phyloP scores from a whole-genome alignment of 1,284 basidiomycete species.

The Naganishia albida region DNA sequence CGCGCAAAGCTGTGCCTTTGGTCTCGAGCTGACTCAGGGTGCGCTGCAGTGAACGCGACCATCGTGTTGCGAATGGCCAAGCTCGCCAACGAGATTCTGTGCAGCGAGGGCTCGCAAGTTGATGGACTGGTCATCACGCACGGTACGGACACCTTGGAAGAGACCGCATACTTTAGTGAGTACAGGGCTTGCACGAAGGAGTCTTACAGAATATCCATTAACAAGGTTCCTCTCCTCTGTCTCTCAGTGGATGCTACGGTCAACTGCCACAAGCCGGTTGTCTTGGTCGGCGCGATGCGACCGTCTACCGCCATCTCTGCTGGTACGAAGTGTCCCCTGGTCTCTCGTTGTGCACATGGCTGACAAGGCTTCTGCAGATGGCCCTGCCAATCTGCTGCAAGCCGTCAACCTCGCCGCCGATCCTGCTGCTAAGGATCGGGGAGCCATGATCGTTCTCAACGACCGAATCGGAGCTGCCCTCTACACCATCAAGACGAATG shows the following conservation, averaged over 20 bases:
- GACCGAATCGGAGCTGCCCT: slow-evolving; percentile 45
- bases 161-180: slow-evolving; percentile 41
- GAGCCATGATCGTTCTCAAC: slow-evolving; percentile 45
- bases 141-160: slow-evolving; percentile 48
- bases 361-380: slow-evolving; percentile 33
- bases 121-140: slow-evolving; percentile 39
- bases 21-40: background rate
- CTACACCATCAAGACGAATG: slow-evolving; percentile 45
- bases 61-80: slow-evolving; percentile 40
- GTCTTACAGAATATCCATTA: too few species aligned
- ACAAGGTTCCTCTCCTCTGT: background rate
- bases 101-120: slow-evolving; percentile 37
- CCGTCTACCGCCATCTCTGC: slow-evolving; percentile 44
- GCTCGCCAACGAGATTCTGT: slow-evolving; percentile 40
- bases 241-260: slow-evolving; percentile 25
- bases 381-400: slow-evolving; percentile 46
- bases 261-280: slow-evolving; percentile 44
- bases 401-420: slow-evolving; percentile 41
- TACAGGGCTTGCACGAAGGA: background rate
- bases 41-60: slow-evolving; percentile 37
- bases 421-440: slow-evolving; percentile 39
- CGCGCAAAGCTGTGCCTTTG: slow-evolving; percentile 26
- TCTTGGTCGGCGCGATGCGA: slow-evolving; percentile 51
- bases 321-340: background rate
- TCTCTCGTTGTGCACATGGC: background rate